Base-by-base conservation (phyloP, 2,329 filamentous ascomycete genomes). In the Thielaviopsis euricoi region DNA sequence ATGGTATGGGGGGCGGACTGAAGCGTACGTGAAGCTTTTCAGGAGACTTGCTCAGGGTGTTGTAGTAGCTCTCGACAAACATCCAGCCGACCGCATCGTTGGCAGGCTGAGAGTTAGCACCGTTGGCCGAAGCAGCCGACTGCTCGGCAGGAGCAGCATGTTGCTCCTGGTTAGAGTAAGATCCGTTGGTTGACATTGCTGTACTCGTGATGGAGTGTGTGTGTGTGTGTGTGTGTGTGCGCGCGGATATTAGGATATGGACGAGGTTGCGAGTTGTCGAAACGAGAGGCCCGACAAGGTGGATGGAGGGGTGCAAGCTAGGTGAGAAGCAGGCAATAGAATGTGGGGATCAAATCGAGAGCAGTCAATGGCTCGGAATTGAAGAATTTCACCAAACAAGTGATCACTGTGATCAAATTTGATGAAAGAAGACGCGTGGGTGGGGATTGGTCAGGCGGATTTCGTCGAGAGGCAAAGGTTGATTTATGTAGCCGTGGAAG, bases 41-140 rank as follows among this genome's bases (percentile, higher is more conserved):
- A 22, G 93, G 90, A 64, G 77, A 87, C 73, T 91, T 90, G 82
- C 90, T 96, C 68, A 98, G 76, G 62, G 89, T 98, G 65, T 88
- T 97, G 75, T 98, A 98, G 78, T 96, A 98, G 73, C 95, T 89
- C 80, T 97, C 90, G 60, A 98, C 93, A 66, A 98, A 98, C 76
- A 91, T 97, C 93, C 93, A 98, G 72, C 89, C 93, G 64, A 98
- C 89, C 75, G 97, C 89, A 70, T 95, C 89, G 76, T 95, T 96
- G 66, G 78, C 76, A 48, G 82, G 73, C 65, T 79, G 76, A 67
- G 68, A 73, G 65, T 70, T 73, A 58, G 66, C 66, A 48, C 59
- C 64, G 58, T 69, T 69, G 60, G 66, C 65, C 53, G 70, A 61
- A 56, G 68, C 64, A 60, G 70, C 61, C 62, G 65, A 59, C 61